Base-by-base conservation (phyloP, 2,329 filamentous ascomycete species). In the Aspergillus amoenus region DNA sequence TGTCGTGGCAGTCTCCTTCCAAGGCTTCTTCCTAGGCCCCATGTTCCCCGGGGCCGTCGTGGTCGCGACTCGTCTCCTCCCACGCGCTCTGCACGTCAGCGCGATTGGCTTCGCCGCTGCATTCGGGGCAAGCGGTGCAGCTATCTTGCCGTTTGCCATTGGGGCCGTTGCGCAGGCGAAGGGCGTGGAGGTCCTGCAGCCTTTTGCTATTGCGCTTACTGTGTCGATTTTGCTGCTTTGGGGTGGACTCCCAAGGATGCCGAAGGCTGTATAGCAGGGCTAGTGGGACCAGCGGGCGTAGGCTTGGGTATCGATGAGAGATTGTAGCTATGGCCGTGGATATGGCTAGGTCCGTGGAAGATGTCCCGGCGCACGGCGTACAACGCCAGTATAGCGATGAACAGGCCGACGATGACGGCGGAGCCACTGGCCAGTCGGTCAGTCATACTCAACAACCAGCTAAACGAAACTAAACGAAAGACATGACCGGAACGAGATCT, bases 1-100 rank as follows among this genome's bases (percentile, higher is more conserved):
- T 0, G 85, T 88, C 8, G 79, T 92, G 13, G 87, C 88, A 24
- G 88, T 92, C 21, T 79, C 84, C 0, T 73, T 93, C 0, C 81
- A 91, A 57, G 91, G 91, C 0, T 90, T 93, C 78, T 91, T 93
- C 66, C 80, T 93, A 0, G 91, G 90, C 0, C 90, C 91, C 0
- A 73, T 94, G 18, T 94, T 93, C 68, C 90, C 90, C 0, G 88
- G 87, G 1, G 88, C 84, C 0, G 82, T 94, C 9, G 85, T 93
- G 0, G 85, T 85, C 1, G 84, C 86, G 4, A 91, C 89, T 0
- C 92, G 90, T 64, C 78, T 94, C 4, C 78, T 95, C 1, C 90
- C 90, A 0, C 80, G 79, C 40, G 82, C 90, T 58, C 77, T 91
- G 24, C 91, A 95, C 66, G 88, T 94, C 42, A 85, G 83, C n/a